Conservation (phyloP, 2,329 filamentous ascomycete species). For the Colletotrichum paranaense region DNA sequence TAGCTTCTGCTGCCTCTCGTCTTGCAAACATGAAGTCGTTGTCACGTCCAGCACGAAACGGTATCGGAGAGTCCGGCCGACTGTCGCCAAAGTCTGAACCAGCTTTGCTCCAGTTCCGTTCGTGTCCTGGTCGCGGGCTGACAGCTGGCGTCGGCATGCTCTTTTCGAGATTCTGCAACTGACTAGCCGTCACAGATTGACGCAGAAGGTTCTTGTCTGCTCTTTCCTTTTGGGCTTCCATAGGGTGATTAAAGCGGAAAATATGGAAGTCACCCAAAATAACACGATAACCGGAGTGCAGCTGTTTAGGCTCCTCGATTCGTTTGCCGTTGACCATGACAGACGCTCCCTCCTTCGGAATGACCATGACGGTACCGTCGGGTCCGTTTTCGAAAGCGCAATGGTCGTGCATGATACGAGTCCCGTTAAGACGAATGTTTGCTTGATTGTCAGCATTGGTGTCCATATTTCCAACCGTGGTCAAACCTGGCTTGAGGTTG, state of each 20-base stretch:
- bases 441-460: slow-evolving; percentile 79
- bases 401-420: slow-evolving; percentile 91
- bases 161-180: slow-evolving; percentile 68
- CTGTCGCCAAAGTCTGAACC: slow-evolving; percentile 84
- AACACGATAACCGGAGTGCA: slow-evolving; percentile 93
- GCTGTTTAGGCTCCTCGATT: slow-evolving; percentile 84
- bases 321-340: slow-evolving; percentile 98
- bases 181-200: slow-evolving; percentile 78
- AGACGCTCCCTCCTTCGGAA: slow-evolving; percentile 90
- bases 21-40: slow-evolving; percentile 96
- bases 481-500: slow-evolving; percentile 95
- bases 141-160: slow-evolving; percentile 71
- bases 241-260: slow-evolving; percentile 97
- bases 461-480: slow-evolving; percentile 94
- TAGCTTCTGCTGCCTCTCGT: slow-evolving; percentile 90
- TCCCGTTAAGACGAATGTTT: slow-evolving; percentile 94
- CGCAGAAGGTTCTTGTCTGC: slow-evolving; percentile 89
- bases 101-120: slow-evolving; percentile 82
- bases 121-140: slow-evolving; percentile 73
- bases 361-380: slow-evolving; percentile 91
- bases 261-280: slow-evolving; percentile 99
- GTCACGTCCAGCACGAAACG: slow-evolving; percentile 77
- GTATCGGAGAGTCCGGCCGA: slow-evolving; percentile 82
- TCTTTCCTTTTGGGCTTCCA: slow-evolving; percentile 92
- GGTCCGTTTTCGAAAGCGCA: slow-evolving; percentile 90